phyloP scores from a whole-genome alignment of 2,329 filamentous ascomycete genomes.

The Fulvia fulva region DNA sequence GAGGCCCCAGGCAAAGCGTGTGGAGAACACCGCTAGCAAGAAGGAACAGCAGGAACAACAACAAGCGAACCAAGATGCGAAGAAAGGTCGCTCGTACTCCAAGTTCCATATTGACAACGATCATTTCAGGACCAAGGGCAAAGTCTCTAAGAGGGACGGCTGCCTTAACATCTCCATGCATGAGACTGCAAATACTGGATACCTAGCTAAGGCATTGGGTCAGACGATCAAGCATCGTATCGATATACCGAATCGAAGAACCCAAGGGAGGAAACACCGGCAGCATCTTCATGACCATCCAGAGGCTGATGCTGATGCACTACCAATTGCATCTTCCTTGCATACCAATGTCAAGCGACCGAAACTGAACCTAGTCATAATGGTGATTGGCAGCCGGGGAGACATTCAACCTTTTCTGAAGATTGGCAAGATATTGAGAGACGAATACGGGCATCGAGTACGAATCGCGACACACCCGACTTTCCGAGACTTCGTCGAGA shows the following conservation, averaged over 20 bases:
- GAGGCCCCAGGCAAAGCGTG: not conserved
- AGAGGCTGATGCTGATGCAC: slow-evolving; percentile 19
- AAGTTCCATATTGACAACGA: slow-evolving; percentile 61
- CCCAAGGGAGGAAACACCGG: slow-evolving; percentile 29
- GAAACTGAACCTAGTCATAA: slow-evolving; percentile 71
- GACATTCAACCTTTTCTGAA: slow-evolving; percentile 78
- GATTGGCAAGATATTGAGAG: slow-evolving; percentile 67
- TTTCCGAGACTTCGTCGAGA: slow-evolving; percentile 71
- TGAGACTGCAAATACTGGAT: slow-evolving; percentile 65
- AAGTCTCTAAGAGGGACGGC: slow-evolving; percentile 64
- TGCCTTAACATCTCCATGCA: slow-evolving; percentile 68
- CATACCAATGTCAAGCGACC: slow-evolving; percentile 36
- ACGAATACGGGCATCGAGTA: slow-evolving; percentile 69
- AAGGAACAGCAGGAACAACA: slow-evolving; percentile 9
- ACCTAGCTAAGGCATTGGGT: slow-evolving; percentile 69
- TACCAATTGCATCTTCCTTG: slow-evolving; percentile 26
- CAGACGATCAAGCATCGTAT: slow-evolving; percentile 58
- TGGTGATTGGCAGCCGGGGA: slow-evolving; percentile 76
- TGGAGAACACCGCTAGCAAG: slow-evolving; percentile 10
- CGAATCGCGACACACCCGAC: slow-evolving; percentile 74
- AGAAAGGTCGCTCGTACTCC: slow-evolving; percentile 39
- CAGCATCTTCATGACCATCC: slow-evolving; percentile 25
- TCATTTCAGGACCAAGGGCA: slow-evolving; percentile 61
- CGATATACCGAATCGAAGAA: slow-evolving; percentile 26
- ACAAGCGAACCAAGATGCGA: slow-evolving; percentile 12